phyloP scores from a whole-genome alignment of 331 rosid species.

The Prunus yedoensis region DNA sequence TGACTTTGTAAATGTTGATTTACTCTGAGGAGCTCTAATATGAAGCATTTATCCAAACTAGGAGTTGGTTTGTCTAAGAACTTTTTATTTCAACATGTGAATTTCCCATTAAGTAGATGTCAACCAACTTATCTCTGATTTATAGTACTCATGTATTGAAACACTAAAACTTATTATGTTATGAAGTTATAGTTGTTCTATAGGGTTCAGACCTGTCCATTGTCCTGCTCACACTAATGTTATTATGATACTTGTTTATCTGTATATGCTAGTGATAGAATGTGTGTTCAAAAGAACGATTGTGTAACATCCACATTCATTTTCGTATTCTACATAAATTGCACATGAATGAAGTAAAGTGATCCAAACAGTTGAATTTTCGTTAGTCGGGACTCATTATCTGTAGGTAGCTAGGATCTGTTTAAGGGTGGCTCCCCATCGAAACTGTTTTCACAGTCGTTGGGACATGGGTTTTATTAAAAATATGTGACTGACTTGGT shows the following conservation, averaged over 20 bases:
- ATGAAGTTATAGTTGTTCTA: background rate
- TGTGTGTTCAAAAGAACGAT: background rate
- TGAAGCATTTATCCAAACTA: background rate
- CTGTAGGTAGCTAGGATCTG: background rate
- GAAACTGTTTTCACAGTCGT: constrained; percentile 1
- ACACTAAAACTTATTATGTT: background rate
- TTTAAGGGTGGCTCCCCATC: background rate
- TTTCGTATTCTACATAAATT: background rate
- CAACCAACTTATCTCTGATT: background rate
- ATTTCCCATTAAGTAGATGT: background rate
- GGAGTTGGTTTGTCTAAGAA: background rate
- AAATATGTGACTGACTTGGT: constrained; percentile 2
- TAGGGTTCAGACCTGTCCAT: background rate
- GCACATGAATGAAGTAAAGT: background rate
- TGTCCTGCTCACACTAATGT: background rate
- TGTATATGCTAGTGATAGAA: background rate
- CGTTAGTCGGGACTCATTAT: background rate
- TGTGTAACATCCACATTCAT: background rate
- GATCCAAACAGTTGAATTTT: background rate
- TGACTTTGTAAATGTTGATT: background rate
- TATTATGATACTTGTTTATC: background rate
- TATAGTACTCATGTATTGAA: background rate
- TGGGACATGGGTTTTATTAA: background rate
- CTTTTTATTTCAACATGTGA: background rate
- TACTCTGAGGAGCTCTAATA: background rate